Base-by-base conservation (phyloP, 768 basidiomycete species). In the Cystofilobasidium macerans region DNA sequence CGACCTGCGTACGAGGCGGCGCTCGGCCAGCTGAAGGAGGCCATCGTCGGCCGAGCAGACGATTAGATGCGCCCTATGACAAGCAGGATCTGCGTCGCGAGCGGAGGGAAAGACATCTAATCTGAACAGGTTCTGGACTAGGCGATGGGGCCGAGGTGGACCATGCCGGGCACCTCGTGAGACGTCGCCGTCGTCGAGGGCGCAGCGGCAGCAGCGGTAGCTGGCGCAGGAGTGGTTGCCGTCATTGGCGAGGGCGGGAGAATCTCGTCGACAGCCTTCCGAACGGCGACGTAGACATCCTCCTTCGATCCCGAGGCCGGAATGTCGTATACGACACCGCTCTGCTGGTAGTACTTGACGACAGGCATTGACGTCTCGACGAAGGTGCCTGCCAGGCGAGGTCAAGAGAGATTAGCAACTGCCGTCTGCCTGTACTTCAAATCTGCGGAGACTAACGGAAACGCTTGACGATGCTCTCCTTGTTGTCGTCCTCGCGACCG, bases 401-500 rank as follows among this genome's bases (percentile, higher is more conserved):
- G n/a, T n/a, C 14, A 48, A 48, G 57, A 59, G 45, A 36, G 45
- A 28, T 36, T 4, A 13, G n/a, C 20, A 22, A 42, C 38, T 40
- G 38, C n/a, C 9, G 38, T 8, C 38, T 8, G 38, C 9, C 38
- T 9, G 38, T 8, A 40, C 16, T 40, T 40, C 38, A 16, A 40
- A 40, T n/a, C n/a, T 9, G 38, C 8, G n/a, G 45, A 22, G 42
- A 80, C 86, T 24, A 74, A 88, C 92, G 79, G 80, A 98, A 97
- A n/a, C 95, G 87, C 78, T 98, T 99, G 78, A 83, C 86, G 77
- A 99, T 94, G 75, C 85, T 90, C 76, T 94, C 90, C 16, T 79
- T 80, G 74, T 99, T 99, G 75, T 99, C 95, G 72, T 99, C 95
- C 72, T 91, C 93, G 18, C 95, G 81, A 20, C 95, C 94, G 63